Evolutionary conservation across 306 rosid genomes (phyloP).

Genomic region (Dalbergia cultrata): DNA sequence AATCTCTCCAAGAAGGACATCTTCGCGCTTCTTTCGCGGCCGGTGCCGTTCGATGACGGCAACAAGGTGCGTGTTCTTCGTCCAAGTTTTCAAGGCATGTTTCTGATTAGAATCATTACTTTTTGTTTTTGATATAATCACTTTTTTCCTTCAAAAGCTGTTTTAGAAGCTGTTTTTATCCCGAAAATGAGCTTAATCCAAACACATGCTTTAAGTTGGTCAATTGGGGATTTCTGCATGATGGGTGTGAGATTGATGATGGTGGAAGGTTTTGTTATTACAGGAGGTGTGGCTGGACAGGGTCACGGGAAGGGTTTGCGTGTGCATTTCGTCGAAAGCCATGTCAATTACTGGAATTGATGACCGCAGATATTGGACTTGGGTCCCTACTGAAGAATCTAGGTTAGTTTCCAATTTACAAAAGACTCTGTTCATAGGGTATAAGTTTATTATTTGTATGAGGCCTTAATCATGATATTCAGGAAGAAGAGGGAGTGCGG

Average conservation of each 20-base stretch:
- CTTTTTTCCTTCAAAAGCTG: too few relatives aligned
- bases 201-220: neutral
- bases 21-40: constrained; percentile 73
- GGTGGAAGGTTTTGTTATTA: constrained; percentile 45
- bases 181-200: too few relatives aligned
- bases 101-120: constrained; percentile 3
- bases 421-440: neutral
- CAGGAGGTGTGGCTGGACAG: constrained; percentile 90
- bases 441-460: neutral
- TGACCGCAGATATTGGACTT: constrained; percentile 89
- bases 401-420: constrained; percentile 56
- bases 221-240: constrained; percentile 14
- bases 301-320: constrained; percentile 70
- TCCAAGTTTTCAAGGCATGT: neutral
- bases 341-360: constrained; percentile 91
- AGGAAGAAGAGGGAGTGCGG: neutral
- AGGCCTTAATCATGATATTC: neutral
- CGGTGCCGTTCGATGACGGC: constrained; percentile 73
- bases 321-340: constrained; percentile 81
- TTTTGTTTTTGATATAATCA: too few relatives aligned
- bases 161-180: neutral
- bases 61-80: constrained; percentile 64
- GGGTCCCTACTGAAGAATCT: constrained; percentile 95
- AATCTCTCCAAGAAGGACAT: constrained; percentile 76
- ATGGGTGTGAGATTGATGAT: constrained; percentile 28